Base-by-base conservation (phyloP, 495 filamentous ascomycete genomes). In the Penicillium antarcticum region DNA sequence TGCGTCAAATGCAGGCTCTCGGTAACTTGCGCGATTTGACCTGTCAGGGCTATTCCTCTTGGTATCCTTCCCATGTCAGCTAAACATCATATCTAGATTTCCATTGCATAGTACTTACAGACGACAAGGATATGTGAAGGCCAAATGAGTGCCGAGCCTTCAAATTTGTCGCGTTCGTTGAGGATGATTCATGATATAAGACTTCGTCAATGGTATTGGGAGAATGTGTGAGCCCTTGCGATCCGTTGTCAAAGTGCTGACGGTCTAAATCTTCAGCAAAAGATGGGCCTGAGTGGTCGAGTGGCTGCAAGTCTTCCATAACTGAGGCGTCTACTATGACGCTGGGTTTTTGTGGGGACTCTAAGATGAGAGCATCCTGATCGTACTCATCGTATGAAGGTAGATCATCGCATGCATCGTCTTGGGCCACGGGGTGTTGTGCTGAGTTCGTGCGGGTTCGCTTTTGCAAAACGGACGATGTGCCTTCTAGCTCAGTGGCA, bases 101-200 rank as follows among this genome's bases (percentile, higher is more conserved):
- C 6, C 0, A 29, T 29, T 29, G 21, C 0, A 5, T 37, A 4
- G n/a, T 31, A 42, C 55, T 46, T 23, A 61, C 58, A 31, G 37
- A 42, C 37, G 43, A 52, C 38, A 33, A 16, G 32, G 51, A 54
- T 11, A 61, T 55, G 12, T 61, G 58, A 12, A 58, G 24, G 11
- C 55, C 58, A 43, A 61, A 61, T n/a, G 58, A 55, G 37, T 61
- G 35, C 4, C 42, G 45, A 2, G 16, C 17, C 10, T 42, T 17
- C 8, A 40, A 18, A 33, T n/a, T 29, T 9, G 17, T 19, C 5
- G 3, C 16, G 11, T 53, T 32, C 33, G 34, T 19, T 29, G 31
- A 16, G 48, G 16, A 39, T 14, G 32, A 8, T 29, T 10, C 26
- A 10, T 29, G 26, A 7, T 1, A 10, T 7, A 29, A 8, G 2